Evolutionary conservation across 352 stramenopile species (phyloP).

Genomic region (Pythium myriotylum): DNA sequence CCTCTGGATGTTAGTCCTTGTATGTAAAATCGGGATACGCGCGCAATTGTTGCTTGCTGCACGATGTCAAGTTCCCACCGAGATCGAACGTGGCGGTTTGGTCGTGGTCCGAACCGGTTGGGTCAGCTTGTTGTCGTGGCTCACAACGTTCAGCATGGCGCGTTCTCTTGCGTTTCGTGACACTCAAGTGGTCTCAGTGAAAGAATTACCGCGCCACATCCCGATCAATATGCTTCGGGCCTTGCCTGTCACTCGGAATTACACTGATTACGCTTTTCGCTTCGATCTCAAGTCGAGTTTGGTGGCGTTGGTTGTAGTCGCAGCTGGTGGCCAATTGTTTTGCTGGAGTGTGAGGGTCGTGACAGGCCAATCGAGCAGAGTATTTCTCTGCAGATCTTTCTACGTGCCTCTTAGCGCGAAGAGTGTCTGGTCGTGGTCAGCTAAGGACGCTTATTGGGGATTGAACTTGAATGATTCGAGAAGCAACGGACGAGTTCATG

Average conservation of each 20-base stretch:
- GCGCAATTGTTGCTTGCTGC: not conserved
- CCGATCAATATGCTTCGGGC: not conserved
- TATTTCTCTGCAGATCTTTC: slow-evolving; percentile 12
- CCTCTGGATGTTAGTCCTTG: slow-evolving; percentile 30
- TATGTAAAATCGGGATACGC: slow-evolving; percentile 17
- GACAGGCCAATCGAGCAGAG: not conserved
- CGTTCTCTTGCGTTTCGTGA: slow-evolving; percentile 21
- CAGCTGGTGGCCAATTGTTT: not conserved
- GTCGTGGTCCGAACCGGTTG: slow-evolving; percentile 17
- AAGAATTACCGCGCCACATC: slow-evolving; percentile 5
- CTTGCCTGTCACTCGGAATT: not conserved
- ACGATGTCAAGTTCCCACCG: not conserved
- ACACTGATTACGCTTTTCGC: slow-evolving; percentile 9
- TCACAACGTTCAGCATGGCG: slow-evolving; percentile 14
- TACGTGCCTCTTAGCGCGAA: slow-evolving; percentile 19
- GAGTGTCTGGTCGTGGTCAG: not conserved
- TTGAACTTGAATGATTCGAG: not conserved
- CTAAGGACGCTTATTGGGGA: slow-evolving; percentile 15
- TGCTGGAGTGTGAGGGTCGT: not conserved
- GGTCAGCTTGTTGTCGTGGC: slow-evolving; percentile 2
- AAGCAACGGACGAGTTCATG: not conserved
- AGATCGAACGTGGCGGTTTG: slow-evolving; percentile 5
- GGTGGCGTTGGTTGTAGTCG: not conserved
- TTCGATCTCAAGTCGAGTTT: slow-evolving; percentile 8
- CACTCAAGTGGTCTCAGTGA: slow-evolving; percentile 7